A percentile compares a stretch with the other conserved stretches of the same genome.
phyloP scores from a whole-genome alignment of 1,139 yeast genomes.

The Suhomyces ambrosiae region DNA sequence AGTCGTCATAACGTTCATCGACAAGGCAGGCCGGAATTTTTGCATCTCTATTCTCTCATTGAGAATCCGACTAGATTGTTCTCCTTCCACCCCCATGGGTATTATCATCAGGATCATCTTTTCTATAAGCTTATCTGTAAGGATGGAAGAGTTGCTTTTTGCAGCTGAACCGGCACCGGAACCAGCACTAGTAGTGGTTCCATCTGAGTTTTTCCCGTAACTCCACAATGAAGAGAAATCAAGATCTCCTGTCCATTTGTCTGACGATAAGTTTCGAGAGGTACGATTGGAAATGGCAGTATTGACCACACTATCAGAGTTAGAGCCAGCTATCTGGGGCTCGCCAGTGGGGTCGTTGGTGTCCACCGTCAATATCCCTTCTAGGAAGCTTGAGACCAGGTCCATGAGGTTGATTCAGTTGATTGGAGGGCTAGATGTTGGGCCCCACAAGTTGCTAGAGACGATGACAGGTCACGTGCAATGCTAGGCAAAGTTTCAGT shows the following conservation, averaged over 20 bases:
- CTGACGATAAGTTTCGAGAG: slow-evolving; percentile 3
- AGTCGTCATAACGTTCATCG: slow-evolving; percentile 68
- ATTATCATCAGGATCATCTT: slow-evolving; percentile 68
- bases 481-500: too few species aligned
- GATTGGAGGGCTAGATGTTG: not conserved
- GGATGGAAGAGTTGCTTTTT: slow-evolving; percentile 21
- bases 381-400: slow-evolving; percentile 25
- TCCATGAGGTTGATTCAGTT: slow-evolving; percentile 18
- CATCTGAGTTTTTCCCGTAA: slow-evolving; percentile 7
- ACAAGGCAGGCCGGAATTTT: slow-evolving; percentile 65
- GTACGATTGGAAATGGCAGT: slow-evolving; percentile 7
- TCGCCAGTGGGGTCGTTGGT: slow-evolving; percentile 3
- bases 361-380: slow-evolving; percentile 24
- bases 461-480: too few species aligned
- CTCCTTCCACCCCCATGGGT: slow-evolving; percentile 58
- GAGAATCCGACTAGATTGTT: slow-evolving; percentile 37
- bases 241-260: slow-evolving; percentile 7
- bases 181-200: slow-evolving; percentile 1
- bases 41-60: slow-evolving; percentile 59
- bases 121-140: slow-evolving; percentile 73
- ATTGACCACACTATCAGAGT: slow-evolving; percentile 10
- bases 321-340: slow-evolving; percentile 7
- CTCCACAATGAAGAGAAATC: slow-evolving; percentile 17
- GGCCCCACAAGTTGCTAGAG: too few species aligned
- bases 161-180: slow-evolving; percentile 3